These are phyloP conservation scores for Camelina neglecta DNA, from an alignment of 345 rosid species.

Conservation along the genomic window DNA sequence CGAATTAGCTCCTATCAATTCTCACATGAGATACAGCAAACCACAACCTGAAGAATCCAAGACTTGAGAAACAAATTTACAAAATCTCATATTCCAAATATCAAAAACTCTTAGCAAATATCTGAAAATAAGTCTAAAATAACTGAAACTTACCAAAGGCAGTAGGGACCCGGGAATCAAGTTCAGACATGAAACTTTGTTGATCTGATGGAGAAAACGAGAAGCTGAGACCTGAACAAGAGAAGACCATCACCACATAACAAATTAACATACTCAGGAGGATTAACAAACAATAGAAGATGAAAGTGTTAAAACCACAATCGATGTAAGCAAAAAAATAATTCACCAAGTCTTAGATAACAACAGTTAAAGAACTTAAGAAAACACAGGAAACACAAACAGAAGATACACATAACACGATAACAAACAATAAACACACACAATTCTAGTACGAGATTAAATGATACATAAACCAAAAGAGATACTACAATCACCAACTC, in stretches of 20 bases:
- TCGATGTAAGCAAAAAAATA: not conserved
- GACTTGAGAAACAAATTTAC: not conserved
- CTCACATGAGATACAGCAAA: not conserved
- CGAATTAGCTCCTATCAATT: conserved; percentile 15
- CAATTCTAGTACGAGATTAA: conserved; percentile 1
- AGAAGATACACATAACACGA: not conserved
- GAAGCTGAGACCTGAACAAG: conserved; percentile 40
- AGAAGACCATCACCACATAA: not conserved
- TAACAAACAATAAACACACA: not conserved
- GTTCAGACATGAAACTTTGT: conserved; percentile 67
- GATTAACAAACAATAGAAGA: not conserved
- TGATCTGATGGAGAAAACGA: conserved; percentile 37
- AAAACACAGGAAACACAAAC: not conserved
- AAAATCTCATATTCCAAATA: not conserved
- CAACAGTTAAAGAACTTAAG: not conserved
- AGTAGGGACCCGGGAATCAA: conserved; percentile 59
- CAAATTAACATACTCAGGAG: not conserved
- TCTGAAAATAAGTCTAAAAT: not conserved
- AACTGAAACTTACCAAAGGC: conserved; percentile 51
- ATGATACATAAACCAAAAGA: not conserved
- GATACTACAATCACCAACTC: not conserved
- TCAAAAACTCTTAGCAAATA: not conserved
- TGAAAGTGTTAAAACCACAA: not conserved
- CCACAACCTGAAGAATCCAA: not conserved
- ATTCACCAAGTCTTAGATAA: not conserved